Evolutionary conservation across 805 yeast species (phyloP).

Genomic region (Kuraishia floccosa): DNA sequence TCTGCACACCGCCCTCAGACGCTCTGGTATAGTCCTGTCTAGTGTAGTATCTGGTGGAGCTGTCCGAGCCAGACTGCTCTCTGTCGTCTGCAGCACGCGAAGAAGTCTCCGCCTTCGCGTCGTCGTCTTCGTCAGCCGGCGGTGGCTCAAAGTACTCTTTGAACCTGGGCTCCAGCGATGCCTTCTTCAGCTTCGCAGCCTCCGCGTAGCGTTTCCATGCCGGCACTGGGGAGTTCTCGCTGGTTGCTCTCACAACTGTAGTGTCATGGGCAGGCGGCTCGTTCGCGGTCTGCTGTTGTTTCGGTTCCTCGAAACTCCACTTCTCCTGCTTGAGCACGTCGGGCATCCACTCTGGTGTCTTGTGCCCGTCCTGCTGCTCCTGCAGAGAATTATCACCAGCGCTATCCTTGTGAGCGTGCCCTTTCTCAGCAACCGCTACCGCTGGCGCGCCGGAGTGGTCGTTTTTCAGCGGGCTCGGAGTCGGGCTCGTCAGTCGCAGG

Average conservation of each 20-base stretch:
- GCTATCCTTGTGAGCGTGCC: neutral
- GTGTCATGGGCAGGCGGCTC: neutral
- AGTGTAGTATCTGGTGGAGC: too few species aligned
- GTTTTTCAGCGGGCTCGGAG: neutral
- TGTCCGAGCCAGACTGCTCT: too few species aligned
- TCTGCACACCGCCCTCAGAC: too few species aligned
- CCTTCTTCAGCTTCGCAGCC: neutral
- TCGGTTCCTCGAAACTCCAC: neutral
- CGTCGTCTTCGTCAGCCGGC: too few species aligned
- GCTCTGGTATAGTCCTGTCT: too few species aligned
- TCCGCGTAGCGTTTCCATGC: constrained; percentile 2
- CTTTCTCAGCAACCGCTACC: neutral
- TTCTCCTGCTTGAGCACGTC: neutral
- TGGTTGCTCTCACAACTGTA: neutral
- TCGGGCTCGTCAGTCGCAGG: neutral
- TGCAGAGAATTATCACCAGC: neutral
- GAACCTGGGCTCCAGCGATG: too few species aligned
- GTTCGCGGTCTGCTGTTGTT: neutral
- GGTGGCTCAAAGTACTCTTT: too few species aligned
- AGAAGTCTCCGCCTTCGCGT: too few species aligned
- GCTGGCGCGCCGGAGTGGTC: too few species aligned
- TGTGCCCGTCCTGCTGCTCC: neutral
- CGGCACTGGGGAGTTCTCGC: neutral
- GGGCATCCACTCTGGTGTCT: constrained; percentile 1
- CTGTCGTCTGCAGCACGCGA: too few species aligned